Evolutionary conservation across 2,329 filamentous ascomycete species (phyloP), one percentile per base, ranked within the genome.

Genomic region (Elsinoe australis): DNA sequence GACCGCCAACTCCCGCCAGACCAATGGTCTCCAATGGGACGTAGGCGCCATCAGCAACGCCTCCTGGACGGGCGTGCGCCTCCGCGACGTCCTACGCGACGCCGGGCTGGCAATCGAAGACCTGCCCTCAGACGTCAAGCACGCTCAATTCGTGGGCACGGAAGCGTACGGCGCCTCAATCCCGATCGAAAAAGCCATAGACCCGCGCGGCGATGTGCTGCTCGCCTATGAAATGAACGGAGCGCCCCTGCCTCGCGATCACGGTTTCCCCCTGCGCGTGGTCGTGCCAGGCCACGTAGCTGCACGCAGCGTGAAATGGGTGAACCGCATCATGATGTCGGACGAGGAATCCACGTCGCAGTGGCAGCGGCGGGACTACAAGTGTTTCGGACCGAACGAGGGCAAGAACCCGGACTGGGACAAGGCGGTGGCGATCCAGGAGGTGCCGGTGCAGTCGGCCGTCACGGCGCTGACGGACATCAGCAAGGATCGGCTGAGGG

Each of bases 291-390:
- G 82, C 0, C 74, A 79, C 44, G 80, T 83, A 1, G 82, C 80
- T 1, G 82, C 80, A 1, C 71, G 81, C 1, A 80, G 76, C 4
- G 80, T 83, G 54, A 85, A 85, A 58, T 85, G 81, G 82, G 66
- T 85, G 1, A 78, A 72, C 52, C 74, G 75, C 35, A 79, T 85
- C 47, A 72, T 76, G 0, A 68, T 85, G 1, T 76, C 78, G 31
- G 78, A 80, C 49, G 81, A 85, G 53, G 82, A 85, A 61, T 81
- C 78, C 55, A 64, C 71, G 3, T 80, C 74, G 34, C 75, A 82
- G 58, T 82, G 80, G 79, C 79, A 84, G 58, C 71, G 76, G 17
- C 71, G 75, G 14, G 81, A 85, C 59, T 84, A 85, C 64, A 84
- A 60, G 26, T n/a, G n/a, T n/a, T n/a, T n/a, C n/a, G n/a, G n/a